Percentiles rank a stretch among this genome's conserved stretches.
Conservation (phyloP, 306 rosid genomes). For the Fragaria ananassa region DNA sequence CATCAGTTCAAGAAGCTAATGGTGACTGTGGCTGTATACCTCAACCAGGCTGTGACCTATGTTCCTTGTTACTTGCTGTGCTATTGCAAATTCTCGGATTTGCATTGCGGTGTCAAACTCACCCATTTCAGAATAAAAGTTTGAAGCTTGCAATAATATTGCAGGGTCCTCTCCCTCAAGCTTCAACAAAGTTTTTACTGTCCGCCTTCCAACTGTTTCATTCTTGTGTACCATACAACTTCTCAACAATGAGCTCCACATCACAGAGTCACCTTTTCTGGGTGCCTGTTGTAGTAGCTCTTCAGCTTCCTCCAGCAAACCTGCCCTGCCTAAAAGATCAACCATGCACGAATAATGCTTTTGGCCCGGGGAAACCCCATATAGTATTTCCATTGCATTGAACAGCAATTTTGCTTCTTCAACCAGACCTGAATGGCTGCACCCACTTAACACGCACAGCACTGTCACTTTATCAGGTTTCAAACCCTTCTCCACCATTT, state of each 20-base stretch:
- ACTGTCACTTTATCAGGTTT: constrained; percentile 71
- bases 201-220: constrained; percentile 60
- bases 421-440: constrained; percentile 67
- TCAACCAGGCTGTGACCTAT: constrained; percentile 77
- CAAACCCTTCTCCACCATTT: constrained; percentile 55
- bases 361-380: constrained; percentile 52
- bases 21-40: constrained; percentile 29
- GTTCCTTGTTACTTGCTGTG: constrained; percentile 59
- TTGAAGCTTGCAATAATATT: constrained; percentile 69
- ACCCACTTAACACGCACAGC: constrained; percentile 68
- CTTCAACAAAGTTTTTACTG: constrained; percentile 48
- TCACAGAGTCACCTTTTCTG: constrained; percentile 38
- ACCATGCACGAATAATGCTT: constrained; percentile 78
- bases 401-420: constrained; percentile 61
- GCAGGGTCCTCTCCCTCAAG: constrained; percentile 64
- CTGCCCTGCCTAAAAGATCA: constrained; percentile 79
- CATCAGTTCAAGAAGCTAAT: constrained; percentile 5
- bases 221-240: constrained; percentile 68
- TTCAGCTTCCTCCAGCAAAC: constrained; percentile 69
- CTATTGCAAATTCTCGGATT: constrained; percentile 56
- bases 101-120: constrained; percentile 51
- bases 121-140: constrained; percentile 67
- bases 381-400: constrained; percentile 50
- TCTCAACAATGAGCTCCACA: constrained; percentile 78
- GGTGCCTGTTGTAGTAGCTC: constrained; percentile 45